These are phyloP conservation scores for Garcia nutans DNA, from an alignment of 345 rosid genomes.

Conservation along the genomic window DNA sequence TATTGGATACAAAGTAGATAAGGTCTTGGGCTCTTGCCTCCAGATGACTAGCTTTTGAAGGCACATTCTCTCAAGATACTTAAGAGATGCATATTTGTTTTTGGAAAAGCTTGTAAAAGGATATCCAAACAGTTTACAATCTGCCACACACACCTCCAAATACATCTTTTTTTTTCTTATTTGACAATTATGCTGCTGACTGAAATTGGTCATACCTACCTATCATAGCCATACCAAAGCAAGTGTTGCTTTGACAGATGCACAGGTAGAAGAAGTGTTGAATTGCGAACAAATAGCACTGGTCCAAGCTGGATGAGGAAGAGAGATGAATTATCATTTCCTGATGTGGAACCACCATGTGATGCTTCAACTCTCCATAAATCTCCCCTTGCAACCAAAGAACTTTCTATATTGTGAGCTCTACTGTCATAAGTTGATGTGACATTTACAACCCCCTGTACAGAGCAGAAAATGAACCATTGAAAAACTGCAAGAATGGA, in stretches of 20 bases:
- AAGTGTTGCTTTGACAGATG: conserved; percentile 94
- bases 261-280: conserved; percentile 85
- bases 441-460: conserved; percentile 72
- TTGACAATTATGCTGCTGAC: neutral
- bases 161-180: neutral
- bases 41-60: too few relatives aligned
- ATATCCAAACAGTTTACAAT: neutral
- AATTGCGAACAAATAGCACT: conserved; percentile 75
- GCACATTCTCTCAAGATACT: too few relatives aligned
- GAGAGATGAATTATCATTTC: conserved; percentile 70
- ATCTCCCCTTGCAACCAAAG: conserved; percentile 89
- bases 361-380: conserved; percentile 95
- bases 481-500: neutral
- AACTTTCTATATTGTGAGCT: conserved; percentile 65
- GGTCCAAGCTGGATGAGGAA: conserved; percentile 97
- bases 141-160: neutral
- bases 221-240: conserved; percentile 97
- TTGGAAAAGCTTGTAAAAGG: neutral
- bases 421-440: conserved; percentile 78
- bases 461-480: conserved; percentile 14
- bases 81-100: too few relatives aligned
- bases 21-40: too few relatives aligned
- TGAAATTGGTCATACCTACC: conserved; percentile 61
- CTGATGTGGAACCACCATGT: conserved; percentile 54
- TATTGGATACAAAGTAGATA: too few relatives aligned